Base-by-base conservation (phyloP, 2,329 filamentous ascomycete species). In the Colletotrichum eleusines region DNA sequence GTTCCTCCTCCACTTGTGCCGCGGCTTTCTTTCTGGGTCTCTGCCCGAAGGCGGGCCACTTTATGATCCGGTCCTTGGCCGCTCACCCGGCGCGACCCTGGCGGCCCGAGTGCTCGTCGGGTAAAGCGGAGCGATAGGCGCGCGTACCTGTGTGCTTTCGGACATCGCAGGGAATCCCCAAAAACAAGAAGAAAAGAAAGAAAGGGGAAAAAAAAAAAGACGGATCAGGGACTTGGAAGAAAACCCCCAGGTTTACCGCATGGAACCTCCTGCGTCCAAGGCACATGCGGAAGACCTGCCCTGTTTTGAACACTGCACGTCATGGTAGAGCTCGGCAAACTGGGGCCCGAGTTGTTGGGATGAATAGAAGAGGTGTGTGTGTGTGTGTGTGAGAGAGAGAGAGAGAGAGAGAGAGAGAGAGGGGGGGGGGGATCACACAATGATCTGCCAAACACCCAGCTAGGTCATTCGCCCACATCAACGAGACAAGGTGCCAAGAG, bases 1-100 rank as follows among this genome's bases (percentile, higher is more conserved):
- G 80, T 86, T 86, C 5, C 73, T 87, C 51, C 76, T 87, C n/a
- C 82, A 86, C 70, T 78, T 78, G 18, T 81, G 79, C 50, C 76
- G 80, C 11, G 70, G 75, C 5, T 75, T 78, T 44, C n/a, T n/a
- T n/a, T n/a, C n/a, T 86, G 84, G 81, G 71, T 81, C 46, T 75
- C 82, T 66, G 75, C 74, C 16, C 7, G 3, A 75, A 78, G 20
- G 72, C 76, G 5, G 80, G 80, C 16, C 68, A 74, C 54, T 78
- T 75, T 51, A 63, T 81, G 20, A 74, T 82, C 14, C 69, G 74
- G 7, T 74, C 72, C 11, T 72, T 78, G 44, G 65, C 75, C 3
- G 63, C 72, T 33, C 20, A 76, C 76, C 53, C 71, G 81, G 33
- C 78, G 79, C 11, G 70, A 75, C 5, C 74, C 70, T 69, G 20